phyloP scores from a whole-genome alignment of 345 rosid species.

The Sonneratia alba region DNA sequence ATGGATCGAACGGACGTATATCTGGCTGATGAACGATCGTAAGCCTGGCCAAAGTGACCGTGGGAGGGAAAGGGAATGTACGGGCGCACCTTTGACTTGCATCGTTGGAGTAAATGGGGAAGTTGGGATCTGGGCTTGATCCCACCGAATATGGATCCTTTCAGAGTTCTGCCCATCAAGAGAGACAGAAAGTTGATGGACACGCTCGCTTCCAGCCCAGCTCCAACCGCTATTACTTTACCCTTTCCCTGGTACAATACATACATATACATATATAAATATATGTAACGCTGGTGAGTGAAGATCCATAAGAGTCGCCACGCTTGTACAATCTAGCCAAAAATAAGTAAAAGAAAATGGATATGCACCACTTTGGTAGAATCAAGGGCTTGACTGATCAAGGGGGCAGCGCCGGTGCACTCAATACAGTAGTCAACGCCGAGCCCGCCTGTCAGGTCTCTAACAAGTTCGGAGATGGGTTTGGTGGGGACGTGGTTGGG shows the following conservation, averaged over 20 bases:
- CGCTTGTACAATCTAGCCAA: no score
- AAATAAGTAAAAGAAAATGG: neutral
- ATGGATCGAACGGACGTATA: no score
- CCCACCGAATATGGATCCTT: constrained; percentile 14
- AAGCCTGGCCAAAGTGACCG: no score
- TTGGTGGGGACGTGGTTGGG: constrained; percentile 28
- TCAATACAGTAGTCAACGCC: constrained; percentile 63
- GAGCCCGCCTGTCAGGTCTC: constrained; percentile 30
- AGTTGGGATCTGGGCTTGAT: constrained; percentile 10
- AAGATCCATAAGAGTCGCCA: no score
- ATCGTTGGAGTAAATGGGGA: constrained; percentile 6
- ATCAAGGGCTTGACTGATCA: constrained; percentile 37
- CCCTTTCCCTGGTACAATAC: constrained; percentile 35
- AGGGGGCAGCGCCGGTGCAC: constrained; percentile 35
- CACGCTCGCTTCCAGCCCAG: constrained; percentile 6
- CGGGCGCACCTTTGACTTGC: constrained; percentile 4
- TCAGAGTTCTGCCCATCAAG: constrained; percentile 7
- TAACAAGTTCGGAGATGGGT: constrained; percentile 27
- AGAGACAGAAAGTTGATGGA: constrained; percentile 1
- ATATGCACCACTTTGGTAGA: constrained; percentile 33
- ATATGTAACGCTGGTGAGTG: no score
- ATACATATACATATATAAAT: neutral
- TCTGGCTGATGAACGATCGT: no score
- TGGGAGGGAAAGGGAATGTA: neutral
- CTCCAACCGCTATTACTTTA: constrained; percentile 28